phyloP scores from a whole-genome alignment of 2,329 filamentous ascomycete species.

The Achaetomium macrosporum region DNA sequence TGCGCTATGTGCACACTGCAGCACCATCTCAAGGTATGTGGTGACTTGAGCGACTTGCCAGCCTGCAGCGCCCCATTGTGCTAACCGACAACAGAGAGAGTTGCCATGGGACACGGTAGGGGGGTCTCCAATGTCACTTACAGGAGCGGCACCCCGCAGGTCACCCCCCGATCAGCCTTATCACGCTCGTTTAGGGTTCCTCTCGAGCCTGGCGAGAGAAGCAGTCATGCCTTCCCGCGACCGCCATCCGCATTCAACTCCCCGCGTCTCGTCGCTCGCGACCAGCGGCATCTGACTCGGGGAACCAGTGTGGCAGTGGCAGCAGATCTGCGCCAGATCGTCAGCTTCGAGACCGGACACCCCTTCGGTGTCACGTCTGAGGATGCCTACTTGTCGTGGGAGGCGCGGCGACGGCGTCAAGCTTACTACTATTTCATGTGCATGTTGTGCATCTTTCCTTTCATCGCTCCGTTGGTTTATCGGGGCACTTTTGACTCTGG shows the following conservation, averaged over 20 bases:
- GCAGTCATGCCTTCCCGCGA: neutral
- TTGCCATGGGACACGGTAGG: neutral
- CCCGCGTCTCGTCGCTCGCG: slow-evolving; percentile 13
- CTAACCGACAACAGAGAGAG: neutral
- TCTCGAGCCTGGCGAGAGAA: neutral
- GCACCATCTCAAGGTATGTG: slow-evolving; percentile 5
- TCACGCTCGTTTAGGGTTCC: neutral
- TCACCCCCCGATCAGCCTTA: neutral
- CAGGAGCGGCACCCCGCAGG: slow-evolving; percentile 2
- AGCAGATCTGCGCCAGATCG: slow-evolving; percentile 6
- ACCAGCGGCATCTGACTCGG: slow-evolving; percentile 1
- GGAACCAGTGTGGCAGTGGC: neutral
- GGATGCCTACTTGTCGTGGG: slow-evolving; percentile 26
- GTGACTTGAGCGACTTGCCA: no score
- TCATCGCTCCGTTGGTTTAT: slow-evolving; percentile 41
- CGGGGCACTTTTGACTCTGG: slow-evolving; percentile 40
- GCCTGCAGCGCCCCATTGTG: neutral
- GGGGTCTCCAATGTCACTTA: slow-evolving; percentile 3
- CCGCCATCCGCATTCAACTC: neutral
- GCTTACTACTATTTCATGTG: slow-evolving; percentile 37
- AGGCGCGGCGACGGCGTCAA: slow-evolving; percentile 28
- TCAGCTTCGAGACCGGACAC: slow-evolving; percentile 18
- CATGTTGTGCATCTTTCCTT: slow-evolving; percentile 40
- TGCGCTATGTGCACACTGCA: slow-evolving; percentile 5
- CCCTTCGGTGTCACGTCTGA: neutral